Evolutionary conservation across 2,329 filamentous ascomycete species (phyloP).

Genomic region (Beauveria sp.): DNA sequence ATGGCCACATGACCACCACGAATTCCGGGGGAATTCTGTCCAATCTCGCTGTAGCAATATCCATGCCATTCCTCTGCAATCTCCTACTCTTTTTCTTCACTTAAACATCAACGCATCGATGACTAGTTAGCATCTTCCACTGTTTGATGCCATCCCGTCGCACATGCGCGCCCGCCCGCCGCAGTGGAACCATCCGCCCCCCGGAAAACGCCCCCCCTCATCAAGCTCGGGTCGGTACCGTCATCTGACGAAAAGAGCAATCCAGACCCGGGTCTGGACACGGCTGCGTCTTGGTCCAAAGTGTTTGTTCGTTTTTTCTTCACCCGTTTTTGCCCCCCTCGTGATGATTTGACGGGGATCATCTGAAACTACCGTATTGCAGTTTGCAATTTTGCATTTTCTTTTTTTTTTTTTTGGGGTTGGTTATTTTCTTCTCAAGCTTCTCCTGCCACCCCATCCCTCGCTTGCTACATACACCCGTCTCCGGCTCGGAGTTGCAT

Average conservation of each 20-base stretch:
- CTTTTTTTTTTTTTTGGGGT: neutral
- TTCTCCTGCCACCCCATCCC: neutral
- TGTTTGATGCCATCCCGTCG: neutral
- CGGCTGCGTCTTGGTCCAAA: neutral
- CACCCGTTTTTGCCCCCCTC: neutral
- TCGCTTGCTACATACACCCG: neutral
- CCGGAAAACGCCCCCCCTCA: neutral
- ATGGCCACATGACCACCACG: neutral
- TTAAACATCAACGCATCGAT: no score
- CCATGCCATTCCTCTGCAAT: neutral
- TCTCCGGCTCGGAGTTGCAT: neutral
- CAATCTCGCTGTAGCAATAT: neutral
- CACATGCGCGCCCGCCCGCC: neutral
- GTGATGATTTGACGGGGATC: conserved; percentile 4
- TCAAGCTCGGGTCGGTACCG: conserved; percentile 4
- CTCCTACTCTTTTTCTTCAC: conserved; percentile 3
- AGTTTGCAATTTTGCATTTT: neutral
- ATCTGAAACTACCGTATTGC: neutral
- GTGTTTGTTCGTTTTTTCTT: neutral
- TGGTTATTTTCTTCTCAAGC: neutral
- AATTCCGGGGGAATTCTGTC: neutral
- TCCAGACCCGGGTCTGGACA: conserved; percentile 2
- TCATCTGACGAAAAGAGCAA: conserved; percentile 10
- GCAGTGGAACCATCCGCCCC: neutral
- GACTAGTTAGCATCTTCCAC: no score